Evolutionary conservation across 129 eudicot species (phyloP).

Genomic region (Saussurea involucrata): DNA sequence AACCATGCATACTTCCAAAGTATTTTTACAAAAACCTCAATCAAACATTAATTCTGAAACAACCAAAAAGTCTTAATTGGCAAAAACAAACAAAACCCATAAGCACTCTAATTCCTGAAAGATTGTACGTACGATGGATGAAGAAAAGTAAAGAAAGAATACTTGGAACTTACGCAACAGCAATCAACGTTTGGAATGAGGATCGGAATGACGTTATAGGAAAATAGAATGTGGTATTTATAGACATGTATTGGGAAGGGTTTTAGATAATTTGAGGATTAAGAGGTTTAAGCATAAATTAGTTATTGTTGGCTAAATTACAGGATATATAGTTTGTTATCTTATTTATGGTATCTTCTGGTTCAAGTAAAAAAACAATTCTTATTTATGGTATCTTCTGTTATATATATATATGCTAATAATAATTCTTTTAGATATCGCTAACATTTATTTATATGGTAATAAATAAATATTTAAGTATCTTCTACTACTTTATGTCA

Average conservation of each 20-base stretch:
- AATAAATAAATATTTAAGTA: too few species aligned
- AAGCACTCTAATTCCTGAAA: neutral
- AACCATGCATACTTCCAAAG: too few species aligned
- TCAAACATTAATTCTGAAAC: neutral
- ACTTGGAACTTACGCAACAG: neutral
- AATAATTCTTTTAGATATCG: neutral
- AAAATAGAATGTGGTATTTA: slow-evolving; percentile 5
- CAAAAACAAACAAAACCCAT: too few species aligned
- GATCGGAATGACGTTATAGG: neutral
- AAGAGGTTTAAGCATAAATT: slow-evolving; percentile 16
- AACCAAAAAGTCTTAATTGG: too few species aligned
- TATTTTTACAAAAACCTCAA: too few species aligned
- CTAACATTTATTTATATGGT: too few species aligned
- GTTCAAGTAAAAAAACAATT: too few species aligned
- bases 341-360: neutral
- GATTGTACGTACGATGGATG: too few species aligned
- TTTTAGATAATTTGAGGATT: slow-evolving; percentile 1
- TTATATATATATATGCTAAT: too few species aligned
- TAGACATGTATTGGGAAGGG: slow-evolving; percentile 13
- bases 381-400: too few species aligned
- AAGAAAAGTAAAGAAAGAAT: neutral
- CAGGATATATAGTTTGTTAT: neutral
- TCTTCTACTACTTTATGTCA: too few species aligned
- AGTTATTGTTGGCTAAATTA: neutral
- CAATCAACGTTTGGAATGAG: neutral